Base-by-base conservation (phyloP, 148 eudicot genomes). In the Amaranthus hypochondriacus region DNA sequence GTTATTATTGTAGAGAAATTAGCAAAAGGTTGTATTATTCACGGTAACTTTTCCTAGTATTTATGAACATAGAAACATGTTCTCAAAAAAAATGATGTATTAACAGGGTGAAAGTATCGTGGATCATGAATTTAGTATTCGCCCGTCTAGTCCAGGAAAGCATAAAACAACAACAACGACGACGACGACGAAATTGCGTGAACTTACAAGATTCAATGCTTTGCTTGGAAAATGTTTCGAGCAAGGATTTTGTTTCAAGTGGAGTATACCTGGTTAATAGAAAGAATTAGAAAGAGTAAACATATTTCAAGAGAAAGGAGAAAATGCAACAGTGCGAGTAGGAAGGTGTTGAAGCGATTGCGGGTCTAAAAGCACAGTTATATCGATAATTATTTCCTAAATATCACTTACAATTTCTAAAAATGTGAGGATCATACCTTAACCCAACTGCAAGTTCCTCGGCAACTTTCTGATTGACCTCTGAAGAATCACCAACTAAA, bases 361-460 rank as follows among this genome's bases (percentile, higher is more conserved):
- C 18, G 13, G 46, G 7, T 3, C 15, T 39, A n/a, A 39, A 44
- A 62, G 9, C 65, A 61, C 42, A 62, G 5, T 12, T 5, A 5
- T 48, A 14, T 5, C 50, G 7, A 48, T 47, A 13, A 28, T 28
- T 28, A 28, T 28, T 28, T 48, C 48, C 14, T 52, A 7, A 15
- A 46, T 13, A 56, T 2, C n/a, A 44, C 9, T 18, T 5, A 9
- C 3, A 46, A 53, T 47, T 15, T 13, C 2, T 39, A 57, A 72
- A 67, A 72, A 43, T 44, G 59, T 15, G 66, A 56, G 58, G 76
- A 59, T 61, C 81, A 60, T 84, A 91, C 96, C 96, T 85, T 56
- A 94, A 84, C 66, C 97, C 97, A 80, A 88, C 84, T 15, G 96
- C 98, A 48, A 94, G 85, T 83, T 94, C 97, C 76, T 80, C 77